phyloP scores from a whole-genome alignment of 768 basidiomycete genomes.

The Russula dissimulans region DNA sequence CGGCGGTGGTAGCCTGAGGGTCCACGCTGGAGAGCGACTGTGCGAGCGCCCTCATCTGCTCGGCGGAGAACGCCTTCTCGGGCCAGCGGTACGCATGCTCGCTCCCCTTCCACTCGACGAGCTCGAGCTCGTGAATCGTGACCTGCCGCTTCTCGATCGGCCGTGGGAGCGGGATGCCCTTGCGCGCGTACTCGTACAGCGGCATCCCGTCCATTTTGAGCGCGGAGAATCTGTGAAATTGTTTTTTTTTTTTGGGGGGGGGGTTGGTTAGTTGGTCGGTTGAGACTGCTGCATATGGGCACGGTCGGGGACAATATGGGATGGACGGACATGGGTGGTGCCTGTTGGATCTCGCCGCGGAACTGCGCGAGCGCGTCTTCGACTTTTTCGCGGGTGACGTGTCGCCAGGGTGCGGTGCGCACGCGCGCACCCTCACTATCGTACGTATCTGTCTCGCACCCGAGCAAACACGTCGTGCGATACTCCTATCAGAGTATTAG shows the following conservation, averaged over 20 bases:
- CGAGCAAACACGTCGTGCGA: conserved; percentile 79
- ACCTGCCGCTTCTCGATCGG: conserved; percentile 85
- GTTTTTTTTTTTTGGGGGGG: not conserved
- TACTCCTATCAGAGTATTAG: conserved; percentile 60
- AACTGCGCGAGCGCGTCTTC: conserved; percentile 63
- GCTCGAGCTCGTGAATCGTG: conserved; percentile 70
- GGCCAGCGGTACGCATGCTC: conserved; percentile 79
- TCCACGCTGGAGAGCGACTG: conserved; percentile 49
- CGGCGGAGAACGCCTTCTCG: conserved; percentile 51
- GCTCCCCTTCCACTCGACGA: conserved; percentile 67
- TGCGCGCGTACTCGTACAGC: conserved; percentile 90
- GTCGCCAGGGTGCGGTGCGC: conserved; percentile 66
- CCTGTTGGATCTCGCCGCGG: conserved; percentile 80
- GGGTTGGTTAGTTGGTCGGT: not conserved
- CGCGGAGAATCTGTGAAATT: conserved; percentile 76
- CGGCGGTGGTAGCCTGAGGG: conserved; percentile 28
- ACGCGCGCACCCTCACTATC: conserved; percentile 85
- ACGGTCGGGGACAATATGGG: not conserved
- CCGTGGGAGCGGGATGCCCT: conserved; percentile 83
- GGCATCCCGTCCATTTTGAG: conserved; percentile 98
- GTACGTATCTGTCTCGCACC: conserved; percentile 91
- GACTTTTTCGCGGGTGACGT: conserved; percentile 72
- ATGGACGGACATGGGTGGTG: conserved; percentile 74
- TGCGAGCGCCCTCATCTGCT: conserved; percentile 62
- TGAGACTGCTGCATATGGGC: too few relatives aligned